Evolutionary conservation across 352 stramenopile genomes (phyloP).

Genomic region (Saprolegnia parasitica): DNA sequence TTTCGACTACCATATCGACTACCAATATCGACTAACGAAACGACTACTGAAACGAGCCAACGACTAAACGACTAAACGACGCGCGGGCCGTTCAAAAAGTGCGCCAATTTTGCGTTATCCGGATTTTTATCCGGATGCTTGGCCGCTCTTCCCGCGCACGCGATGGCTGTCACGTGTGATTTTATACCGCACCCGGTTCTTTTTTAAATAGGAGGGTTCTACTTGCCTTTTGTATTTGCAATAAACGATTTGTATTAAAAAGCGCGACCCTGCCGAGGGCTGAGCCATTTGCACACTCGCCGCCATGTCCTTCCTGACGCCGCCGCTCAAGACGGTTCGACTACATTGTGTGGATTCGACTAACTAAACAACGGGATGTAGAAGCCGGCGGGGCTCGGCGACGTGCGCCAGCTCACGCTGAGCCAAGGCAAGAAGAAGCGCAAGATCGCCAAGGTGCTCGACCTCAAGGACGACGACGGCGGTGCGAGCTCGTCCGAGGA

Average conservation of each 20-base stretch:
- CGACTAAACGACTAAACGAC: no score
- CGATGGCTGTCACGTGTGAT: neutral
- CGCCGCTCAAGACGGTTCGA: constrained; percentile 25
- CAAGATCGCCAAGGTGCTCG: constrained; percentile 5
- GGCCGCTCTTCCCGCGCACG: neutral
- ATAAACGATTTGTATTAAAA: neutral
- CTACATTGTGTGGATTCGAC: neutral
- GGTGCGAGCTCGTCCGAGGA: constrained; percentile 7
- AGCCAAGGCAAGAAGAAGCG: constrained; percentile 30
- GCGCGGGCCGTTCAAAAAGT: neutral
- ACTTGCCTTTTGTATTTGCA: neutral
- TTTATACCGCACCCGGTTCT: neutral
- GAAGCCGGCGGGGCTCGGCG: constrained; percentile 5
- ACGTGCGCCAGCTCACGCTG: neutral
- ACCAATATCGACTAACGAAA: no score
- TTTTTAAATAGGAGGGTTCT: neutral
- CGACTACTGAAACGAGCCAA: no score
- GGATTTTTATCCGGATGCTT: neutral
- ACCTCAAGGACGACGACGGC: constrained; percentile 23
- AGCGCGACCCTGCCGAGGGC: neutral
- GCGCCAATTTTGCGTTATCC: neutral
- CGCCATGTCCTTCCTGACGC: constrained; percentile 29
- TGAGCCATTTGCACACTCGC: neutral
- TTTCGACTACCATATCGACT: no score
- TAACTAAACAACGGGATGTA: neutral